These are phyloP conservation scores for Hanseniaspora singularis DNA, from an alignment of 805 yeast genomes.

Conservation along the genomic window DNA sequence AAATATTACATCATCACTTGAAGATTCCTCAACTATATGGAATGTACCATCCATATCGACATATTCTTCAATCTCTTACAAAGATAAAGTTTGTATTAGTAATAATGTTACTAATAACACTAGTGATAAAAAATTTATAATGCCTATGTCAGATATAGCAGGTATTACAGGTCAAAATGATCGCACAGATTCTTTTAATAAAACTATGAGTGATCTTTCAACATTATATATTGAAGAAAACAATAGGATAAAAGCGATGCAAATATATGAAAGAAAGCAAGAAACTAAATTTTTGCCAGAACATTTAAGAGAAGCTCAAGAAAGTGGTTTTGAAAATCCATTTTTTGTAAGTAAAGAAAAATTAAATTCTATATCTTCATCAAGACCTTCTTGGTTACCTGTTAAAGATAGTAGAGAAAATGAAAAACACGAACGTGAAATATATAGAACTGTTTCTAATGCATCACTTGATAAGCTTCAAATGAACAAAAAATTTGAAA, in stretches of 20 bases:
- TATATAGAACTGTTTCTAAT: constrained; percentile 31
- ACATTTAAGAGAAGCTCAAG: constrained; percentile 29
- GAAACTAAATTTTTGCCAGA: constrained; percentile 31
- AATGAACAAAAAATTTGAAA: constrained; percentile 24
- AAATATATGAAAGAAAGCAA: constrained; percentile 25
- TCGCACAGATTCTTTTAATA: constrained; percentile 24
- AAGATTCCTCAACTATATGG: not conserved
- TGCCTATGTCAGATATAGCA: constrained; percentile 43
- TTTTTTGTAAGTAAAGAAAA: constrained; percentile 51
- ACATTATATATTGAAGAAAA: constrained; percentile 29
- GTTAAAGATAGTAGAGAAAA: constrained; percentile 48
- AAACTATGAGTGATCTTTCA: constrained; percentile 32
- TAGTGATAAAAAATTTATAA: constrained; percentile 2
- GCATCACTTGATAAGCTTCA: constrained; percentile 28
- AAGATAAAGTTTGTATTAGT: no score
- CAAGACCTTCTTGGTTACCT: constrained; percentile 63
- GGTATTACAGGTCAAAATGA: constrained; percentile 26
- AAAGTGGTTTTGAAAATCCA: constrained; percentile 44
- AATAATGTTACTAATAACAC: not conserved
- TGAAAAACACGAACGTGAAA: constrained; percentile 44
- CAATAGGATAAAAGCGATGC: not conserved
- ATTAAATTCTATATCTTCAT: constrained; percentile 40
- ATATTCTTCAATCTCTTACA: no score
- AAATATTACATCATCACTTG: no score
- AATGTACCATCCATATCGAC: no score